Percentiles rank a stretch among this genome's conserved stretches.
phyloP scores from a whole-genome alignment of 2,329 filamentous ascomycete species.

The Aureobasidium sp. region DNA sequence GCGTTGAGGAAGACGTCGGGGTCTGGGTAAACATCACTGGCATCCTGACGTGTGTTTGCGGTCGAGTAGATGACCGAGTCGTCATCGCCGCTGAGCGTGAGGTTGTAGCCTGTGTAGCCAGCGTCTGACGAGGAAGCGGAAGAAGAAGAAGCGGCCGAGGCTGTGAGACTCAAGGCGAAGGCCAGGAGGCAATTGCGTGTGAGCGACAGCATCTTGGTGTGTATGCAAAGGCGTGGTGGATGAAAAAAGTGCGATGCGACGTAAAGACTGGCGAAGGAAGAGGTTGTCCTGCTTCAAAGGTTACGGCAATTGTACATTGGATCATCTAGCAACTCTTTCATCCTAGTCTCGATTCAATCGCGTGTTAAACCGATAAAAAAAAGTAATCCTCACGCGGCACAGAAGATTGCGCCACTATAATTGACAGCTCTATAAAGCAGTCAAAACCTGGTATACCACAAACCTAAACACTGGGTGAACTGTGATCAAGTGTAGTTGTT shows the following conservation, averaged over 20 bases:
- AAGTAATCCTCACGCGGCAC: neutral
- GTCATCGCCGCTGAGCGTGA: slow-evolving; percentile 35
- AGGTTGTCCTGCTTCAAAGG: neutral
- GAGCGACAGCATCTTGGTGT: slow-evolving; percentile 7
- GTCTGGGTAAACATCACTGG: slow-evolving; percentile 49
- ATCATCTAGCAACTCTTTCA: neutral
- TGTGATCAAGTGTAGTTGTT: neutral
- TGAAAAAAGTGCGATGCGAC: neutral
- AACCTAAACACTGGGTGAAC: neutral
- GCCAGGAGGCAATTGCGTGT: slow-evolving; percentile 13
- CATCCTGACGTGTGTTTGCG: slow-evolving; percentile 28
- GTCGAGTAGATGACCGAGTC: slow-evolving; percentile 53
- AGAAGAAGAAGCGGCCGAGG: slow-evolving; percentile 19
- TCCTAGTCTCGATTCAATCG: neutral
- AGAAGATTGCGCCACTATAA: slow-evolving; percentile 19
- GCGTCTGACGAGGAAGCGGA: slow-evolving; percentile 35
- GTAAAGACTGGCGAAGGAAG: neutral
- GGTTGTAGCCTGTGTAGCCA: slow-evolving; percentile 33
- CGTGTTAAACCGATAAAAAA: neutral
- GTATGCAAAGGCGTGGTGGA: neutral
- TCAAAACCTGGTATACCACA: neutral
- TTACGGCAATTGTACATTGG: neutral
- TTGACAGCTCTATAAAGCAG: neutral
- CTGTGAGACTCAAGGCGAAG: slow-evolving; percentile 6
- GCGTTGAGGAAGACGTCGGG: slow-evolving; percentile 70